Base-by-base conservation (phyloP, 2,329 filamentous ascomycete species). In the Cercospora sp. region DNA sequence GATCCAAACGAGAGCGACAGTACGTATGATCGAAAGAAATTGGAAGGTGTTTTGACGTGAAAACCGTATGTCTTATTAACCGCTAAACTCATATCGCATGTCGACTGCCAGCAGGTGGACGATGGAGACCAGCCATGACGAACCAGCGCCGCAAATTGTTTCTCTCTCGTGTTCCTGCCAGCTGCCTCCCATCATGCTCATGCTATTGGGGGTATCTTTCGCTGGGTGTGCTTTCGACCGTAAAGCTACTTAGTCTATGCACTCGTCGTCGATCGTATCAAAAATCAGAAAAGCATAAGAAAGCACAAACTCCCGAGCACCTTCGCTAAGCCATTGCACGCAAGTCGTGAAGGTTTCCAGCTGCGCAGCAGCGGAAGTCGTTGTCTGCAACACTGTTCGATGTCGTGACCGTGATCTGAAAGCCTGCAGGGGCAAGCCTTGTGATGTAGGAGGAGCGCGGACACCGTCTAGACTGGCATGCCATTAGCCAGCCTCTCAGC, bases 401-500 rank as follows among this genome's bases (percentile, higher is more conserved):
- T n/a, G 3, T 10, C 26, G n/a, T 57, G 24, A 9, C 21, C 24
- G 5, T 24, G 12, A 21, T 7, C 26, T 28, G 26, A 30, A 18
- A n/a, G 26, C 10, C 53, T 32, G 53, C 53, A 4, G 53, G 16
- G 1, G 28, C 13, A n/a, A 18, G 53, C 26, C 9, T 57, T 32
- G 12, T 18, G 53, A 28, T 5, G 3, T 32, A 2, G 4, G 3
- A 3, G 24, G 5, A 57, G 26, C 12, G 24, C 24, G 12, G n/a
- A 8, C 12, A 13, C 16, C 1, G 24, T 18, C 58, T 66, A 72
- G 59, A 70, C 58, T 3, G 68, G 49, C 32, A 73, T 18, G 3
- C 71, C 71, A 32, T 68, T 59, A 24, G 70, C 60, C 43, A 51
- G 32, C 16, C 71, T 63, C 68, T 73, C 70, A 61, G 69, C 66